Percentiles rank a stretch among this genome's conserved stretches.
These are phyloP conservation scores for Fomitopsis palustris DNA, from an alignment of 1,284 basidiomycete genomes.

Conservation along the genomic window DNA sequence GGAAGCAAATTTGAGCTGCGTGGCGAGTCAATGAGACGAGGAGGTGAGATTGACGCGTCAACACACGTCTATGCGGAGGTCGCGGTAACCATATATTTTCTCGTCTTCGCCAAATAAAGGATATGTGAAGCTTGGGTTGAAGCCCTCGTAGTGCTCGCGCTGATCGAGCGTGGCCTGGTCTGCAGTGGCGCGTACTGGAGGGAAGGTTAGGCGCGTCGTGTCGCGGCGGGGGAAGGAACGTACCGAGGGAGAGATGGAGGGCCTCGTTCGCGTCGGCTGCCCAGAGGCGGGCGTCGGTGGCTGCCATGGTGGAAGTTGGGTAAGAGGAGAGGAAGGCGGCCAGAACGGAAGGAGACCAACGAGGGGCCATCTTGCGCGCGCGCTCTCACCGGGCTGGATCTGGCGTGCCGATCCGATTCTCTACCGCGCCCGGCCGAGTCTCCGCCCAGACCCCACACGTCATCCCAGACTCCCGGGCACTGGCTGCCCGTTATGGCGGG, in stretches of 20 bases:
- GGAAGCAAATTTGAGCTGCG: slow-evolving; percentile 80
- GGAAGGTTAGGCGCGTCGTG: slow-evolving; percentile 6
- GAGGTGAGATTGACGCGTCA: neutral
- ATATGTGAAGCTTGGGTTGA: slow-evolving; percentile 86
- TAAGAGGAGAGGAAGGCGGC: neutral
- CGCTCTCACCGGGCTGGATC: neutral
- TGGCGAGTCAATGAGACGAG: slow-evolving; percentile 7
- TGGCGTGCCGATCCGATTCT: neutral
- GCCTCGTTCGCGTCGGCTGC: slow-evolving; percentile 80
- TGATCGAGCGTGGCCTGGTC: slow-evolving; percentile 61
- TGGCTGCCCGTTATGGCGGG: neutral
- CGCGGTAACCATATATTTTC: slow-evolving; percentile 92
- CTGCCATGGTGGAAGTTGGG: neutral
- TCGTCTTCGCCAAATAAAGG: slow-evolving; percentile 96
- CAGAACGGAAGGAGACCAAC: neutral
- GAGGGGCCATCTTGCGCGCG: neutral
- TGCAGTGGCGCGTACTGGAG: slow-evolving; percentile 55
- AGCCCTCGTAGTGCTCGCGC: slow-evolving; percentile 59
- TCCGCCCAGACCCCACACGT: slow-evolving; percentile 2
- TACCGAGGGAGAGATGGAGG: slow-evolving; percentile 70
- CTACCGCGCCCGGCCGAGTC: neutral
- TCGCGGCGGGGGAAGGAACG: slow-evolving; percentile 14
- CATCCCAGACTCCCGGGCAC: neutral
- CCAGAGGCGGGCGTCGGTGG: slow-evolving; percentile 36
- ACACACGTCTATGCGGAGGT: slow-evolving; percentile 78